Conservation (phyloP, 176 grass and related monocot species). For the Elymus sibiricus region DNA sequence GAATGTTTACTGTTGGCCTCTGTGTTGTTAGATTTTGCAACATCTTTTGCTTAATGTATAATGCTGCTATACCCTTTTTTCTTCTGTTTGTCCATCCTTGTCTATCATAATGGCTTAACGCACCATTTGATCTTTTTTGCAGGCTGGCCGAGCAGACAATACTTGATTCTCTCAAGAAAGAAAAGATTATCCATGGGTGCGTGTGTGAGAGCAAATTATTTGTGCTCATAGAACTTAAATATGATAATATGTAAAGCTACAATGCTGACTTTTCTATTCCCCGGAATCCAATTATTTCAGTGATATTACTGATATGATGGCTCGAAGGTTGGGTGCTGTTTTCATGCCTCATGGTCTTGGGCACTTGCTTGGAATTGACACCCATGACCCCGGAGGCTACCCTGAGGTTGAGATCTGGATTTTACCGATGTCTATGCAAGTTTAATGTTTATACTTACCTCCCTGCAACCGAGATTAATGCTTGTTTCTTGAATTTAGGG, state of each 20-base stretch:
- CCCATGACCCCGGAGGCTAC: slow-evolving; percentile 96
- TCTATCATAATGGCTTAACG: background rate
- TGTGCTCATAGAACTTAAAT: slow-evolving; percentile 25
- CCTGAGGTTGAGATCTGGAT: slow-evolving; percentile 43
- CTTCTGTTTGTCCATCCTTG: background rate
- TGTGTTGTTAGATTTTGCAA: background rate
- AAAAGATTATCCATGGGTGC: slow-evolving; percentile 70
- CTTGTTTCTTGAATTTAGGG: slow-evolving; percentile 48
- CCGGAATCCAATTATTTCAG: slow-evolving; percentile 43
- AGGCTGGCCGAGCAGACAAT: slow-evolving; percentile 79
- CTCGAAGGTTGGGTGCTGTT: slow-evolving; percentile 70
- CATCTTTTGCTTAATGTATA: slow-evolving; percentile 12
- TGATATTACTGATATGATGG: slow-evolving; percentile 86
- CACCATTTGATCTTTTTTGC: slow-evolving; percentile 28
- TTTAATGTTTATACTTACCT: background rate
- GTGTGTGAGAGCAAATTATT: background rate
- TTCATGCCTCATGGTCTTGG: slow-evolving; percentile 98
- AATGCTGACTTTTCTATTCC: slow-evolving; percentile 29
- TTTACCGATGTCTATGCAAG: background rate
- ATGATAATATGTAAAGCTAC: slow-evolving; percentile 4
- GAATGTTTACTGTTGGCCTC: background rate
- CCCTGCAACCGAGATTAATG: background rate
- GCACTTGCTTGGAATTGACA: slow-evolving; percentile 97
- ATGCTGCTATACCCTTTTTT: background rate
- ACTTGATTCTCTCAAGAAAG: slow-evolving; percentile 71